Percentiles rank a stretch among this genome's conserved stretches.
These are phyloP conservation scores for Arabis alpina DNA, from an alignment of 345 rosid genomes.

Conservation along the genomic window DNA sequence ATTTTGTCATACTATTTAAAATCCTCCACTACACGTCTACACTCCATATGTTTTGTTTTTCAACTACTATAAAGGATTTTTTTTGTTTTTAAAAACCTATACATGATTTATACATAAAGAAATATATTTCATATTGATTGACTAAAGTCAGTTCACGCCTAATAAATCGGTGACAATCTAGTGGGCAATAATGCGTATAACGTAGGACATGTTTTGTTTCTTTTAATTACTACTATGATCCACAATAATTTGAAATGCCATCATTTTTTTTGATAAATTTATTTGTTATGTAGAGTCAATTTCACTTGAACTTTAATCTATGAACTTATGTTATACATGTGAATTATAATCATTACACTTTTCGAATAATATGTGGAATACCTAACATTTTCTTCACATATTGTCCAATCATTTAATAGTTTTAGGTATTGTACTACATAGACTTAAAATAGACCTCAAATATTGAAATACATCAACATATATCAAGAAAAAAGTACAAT, in stretches of 20 bases:
- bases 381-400: constrained; percentile 18
- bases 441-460: constrained; percentile 25
- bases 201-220: constrained; percentile 39
- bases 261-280: not conserved
- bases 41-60: not conserved
- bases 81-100: not conserved
- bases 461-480: constrained; percentile 19
- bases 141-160: constrained; percentile 40
- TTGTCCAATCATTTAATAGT: not conserved
- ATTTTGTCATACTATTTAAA: constrained; percentile 13
- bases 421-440: constrained; percentile 15
- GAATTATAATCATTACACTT: constrained; percentile 4
- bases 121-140: constrained; percentile 18
- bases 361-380: not conserved
- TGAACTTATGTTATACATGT: not conserved
- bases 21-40: not conserved
- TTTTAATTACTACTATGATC: constrained; percentile 9
- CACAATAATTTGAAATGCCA: constrained; percentile 24
- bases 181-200: constrained; percentile 35
- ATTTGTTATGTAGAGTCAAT: too few species aligned
- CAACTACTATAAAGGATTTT: not conserved
- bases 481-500: not conserved
- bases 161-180: constrained; percentile 33
- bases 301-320: too few species aligned
- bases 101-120: constrained; percentile 13